These are phyloP conservation scores for Lactifluus hygrophoroides DNA, from an alignment of 768 basidiomycete species.

Conservation along the genomic window DNA sequence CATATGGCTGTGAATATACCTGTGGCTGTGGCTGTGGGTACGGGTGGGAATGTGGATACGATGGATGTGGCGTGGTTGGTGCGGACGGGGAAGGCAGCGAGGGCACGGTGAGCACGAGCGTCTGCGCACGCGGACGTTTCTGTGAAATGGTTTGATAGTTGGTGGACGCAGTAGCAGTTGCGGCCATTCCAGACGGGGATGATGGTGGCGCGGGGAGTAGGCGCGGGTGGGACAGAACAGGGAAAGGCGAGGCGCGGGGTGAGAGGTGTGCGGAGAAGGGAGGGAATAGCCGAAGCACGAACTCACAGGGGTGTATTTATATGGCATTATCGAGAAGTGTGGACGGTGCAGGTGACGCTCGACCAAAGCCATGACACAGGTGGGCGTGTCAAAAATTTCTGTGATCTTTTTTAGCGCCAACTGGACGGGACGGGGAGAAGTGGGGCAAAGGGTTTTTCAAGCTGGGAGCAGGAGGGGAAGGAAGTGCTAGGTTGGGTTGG, in stretches of 20 bases:
- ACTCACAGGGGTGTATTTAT: conserved; percentile 21
- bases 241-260: not conserved
- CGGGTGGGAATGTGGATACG: conserved; percentile 9
- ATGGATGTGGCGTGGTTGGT: conserved; percentile 9
- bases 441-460: not conserved
- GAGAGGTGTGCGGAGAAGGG: not conserved
- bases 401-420: not conserved
- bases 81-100: not conserved
- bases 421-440: not conserved
- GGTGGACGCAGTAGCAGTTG: not conserved
- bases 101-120: conserved; percentile 12
- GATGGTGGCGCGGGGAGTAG: not conserved
- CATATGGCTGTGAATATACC: conserved; percentile 17
- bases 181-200: conserved; percentile 5
- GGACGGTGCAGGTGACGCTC: conserved; percentile 12
- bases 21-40: conserved; percentile 1
- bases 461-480: no score
- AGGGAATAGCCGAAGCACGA: conserved; percentile 1
- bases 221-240: not conserved
- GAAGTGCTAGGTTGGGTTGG: conserved; percentile 1
- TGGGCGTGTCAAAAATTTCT: not conserved
- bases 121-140: conserved; percentile 17
- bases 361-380: conserved; percentile 20
- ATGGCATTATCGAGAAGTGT: conserved; percentile 13
- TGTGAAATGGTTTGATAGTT: conserved; percentile 8